These are phyloP conservation scores for Perilla frutescens DNA, from an alignment of 257 asterid species.

Conservation along the genomic window DNA sequence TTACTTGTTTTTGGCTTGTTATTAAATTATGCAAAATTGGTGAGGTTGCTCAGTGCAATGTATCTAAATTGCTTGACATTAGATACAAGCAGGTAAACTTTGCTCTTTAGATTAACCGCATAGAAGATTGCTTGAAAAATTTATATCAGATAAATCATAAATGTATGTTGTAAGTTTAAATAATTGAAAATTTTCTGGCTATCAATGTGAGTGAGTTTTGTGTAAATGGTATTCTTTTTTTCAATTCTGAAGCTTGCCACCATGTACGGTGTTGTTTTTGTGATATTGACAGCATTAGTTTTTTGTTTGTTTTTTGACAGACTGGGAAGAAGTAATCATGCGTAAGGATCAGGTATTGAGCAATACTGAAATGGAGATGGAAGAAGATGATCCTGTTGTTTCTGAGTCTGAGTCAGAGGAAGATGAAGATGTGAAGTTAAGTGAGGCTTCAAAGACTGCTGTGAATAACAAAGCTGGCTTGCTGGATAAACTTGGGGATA, in stretches of 20 bases:
- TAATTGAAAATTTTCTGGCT: neutral
- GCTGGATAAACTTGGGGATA: constrained; percentile 76
- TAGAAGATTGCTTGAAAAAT: neutral
- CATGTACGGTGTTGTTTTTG: neutral
- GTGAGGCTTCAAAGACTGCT: constrained; percentile 80
- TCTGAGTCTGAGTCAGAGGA: constrained; percentile 65
- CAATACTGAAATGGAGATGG: constrained; percentile 6
- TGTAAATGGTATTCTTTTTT: neutral
- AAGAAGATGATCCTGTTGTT: constrained; percentile 57
- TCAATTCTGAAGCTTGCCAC: neutral
- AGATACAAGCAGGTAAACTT: neutral
- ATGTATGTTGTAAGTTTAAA: neutral
- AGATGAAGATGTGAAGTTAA: constrained; percentile 61
- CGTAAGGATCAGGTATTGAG: constrained; percentile 13
- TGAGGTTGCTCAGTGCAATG: neutral
- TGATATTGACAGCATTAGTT: neutral
- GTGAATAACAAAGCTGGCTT: constrained; percentile 68
- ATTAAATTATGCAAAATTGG: neutral
- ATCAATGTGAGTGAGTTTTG: neutral
- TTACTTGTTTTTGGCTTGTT: neutral
- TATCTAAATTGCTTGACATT: neutral
- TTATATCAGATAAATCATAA: neutral
- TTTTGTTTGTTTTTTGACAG: constrained; percentile 1
- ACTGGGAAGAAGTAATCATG: constrained; percentile 21
- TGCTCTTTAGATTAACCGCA: neutral